phyloP scores from a whole-genome alignment of 495 filamentous ascomycete species.

The Penicillium canescens region DNA sequence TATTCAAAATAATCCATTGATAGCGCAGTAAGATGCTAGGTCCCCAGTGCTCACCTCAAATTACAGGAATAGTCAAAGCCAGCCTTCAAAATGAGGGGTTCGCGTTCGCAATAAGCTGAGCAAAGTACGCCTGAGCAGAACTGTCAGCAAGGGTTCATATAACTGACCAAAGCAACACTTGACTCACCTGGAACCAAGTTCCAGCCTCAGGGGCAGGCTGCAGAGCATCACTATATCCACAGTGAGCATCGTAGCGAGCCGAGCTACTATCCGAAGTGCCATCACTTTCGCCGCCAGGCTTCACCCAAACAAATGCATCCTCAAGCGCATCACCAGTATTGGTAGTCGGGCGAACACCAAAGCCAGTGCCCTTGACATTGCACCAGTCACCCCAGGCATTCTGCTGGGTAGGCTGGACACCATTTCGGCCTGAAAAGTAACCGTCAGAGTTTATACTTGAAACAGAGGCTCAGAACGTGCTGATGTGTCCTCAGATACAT shows the following conservation, averaged over 20 bases:
- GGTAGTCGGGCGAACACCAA: slow-evolving; percentile 68
- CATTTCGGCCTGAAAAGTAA: slow-evolving; percentile 55
- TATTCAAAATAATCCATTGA: background rate
- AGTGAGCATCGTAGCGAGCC: slow-evolving; percentile 69
- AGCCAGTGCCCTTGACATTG: slow-evolving; percentile 74
- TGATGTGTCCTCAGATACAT: slow-evolving; percentile 1
- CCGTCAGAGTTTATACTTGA: background rate
- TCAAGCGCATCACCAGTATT: slow-evolving; percentile 60
- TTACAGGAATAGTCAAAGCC: background rate
- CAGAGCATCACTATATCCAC: slow-evolving; percentile 59
- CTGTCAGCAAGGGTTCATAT: background rate
- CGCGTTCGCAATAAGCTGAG: slow-evolving; percentile 16
- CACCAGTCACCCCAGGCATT: slow-evolving; percentile 80
- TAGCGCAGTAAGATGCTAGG: background rate
- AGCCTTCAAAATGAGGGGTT: slow-evolving; percentile 13
- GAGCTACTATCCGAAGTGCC: slow-evolving; percentile 66
- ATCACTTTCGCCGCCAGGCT: slow-evolving; percentile 82
- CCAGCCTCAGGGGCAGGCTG: slow-evolving; percentile 78
- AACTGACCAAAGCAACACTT: too few relatives aligned
- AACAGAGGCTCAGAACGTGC: background rate
- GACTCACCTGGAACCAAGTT: slow-evolving; percentile 67
- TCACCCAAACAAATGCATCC: slow-evolving; percentile 83
- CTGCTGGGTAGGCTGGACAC: slow-evolving; percentile 63
- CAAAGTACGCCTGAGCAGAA: slow-evolving; percentile 25
- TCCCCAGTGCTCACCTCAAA: background rate